A percentile compares a stretch with the other conserved stretches of the same genome.
Evolutionary conservation across 1,284 basidiomycete genomes (phyloP).

Genomic region (Rhodotorula sp.): DNA sequence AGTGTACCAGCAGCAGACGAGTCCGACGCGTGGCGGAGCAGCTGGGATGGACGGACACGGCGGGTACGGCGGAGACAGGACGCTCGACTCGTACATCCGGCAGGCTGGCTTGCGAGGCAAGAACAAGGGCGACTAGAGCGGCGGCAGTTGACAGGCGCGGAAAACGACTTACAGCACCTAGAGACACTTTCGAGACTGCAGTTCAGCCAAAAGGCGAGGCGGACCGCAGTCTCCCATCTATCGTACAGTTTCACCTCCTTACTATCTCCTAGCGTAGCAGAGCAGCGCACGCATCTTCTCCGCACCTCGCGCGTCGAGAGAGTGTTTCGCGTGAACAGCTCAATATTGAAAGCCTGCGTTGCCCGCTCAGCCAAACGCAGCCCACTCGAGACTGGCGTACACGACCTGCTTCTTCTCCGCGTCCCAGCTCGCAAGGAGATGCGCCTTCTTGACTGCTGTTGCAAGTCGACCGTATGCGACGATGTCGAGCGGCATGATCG

Average conservation of each 20-base stretch:
- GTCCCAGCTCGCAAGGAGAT: conserved; percentile 85
- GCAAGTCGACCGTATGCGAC: conserved; percentile 93
- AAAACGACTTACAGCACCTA: background rate
- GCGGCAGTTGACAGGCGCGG: background rate
- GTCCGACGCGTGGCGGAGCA: background rate
- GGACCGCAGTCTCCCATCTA: background rate
- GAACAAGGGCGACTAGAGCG: conserved; percentile 22
- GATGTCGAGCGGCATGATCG: conserved; percentile 80
- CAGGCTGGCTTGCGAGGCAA: conserved; percentile 17
- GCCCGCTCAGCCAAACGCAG: conserved; percentile 33
- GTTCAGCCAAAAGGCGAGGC: background rate
- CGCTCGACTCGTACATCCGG: conserved; percentile 10
- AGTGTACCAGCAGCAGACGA: background rate
- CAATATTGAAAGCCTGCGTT: background rate
- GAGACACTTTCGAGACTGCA: background rate
- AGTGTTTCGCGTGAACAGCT: too few species aligned
- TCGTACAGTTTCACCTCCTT: too few species aligned
- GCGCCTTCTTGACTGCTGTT: conserved; percentile 96
- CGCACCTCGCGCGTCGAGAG: background rate
- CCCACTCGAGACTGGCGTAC: conserved; percentile 39
- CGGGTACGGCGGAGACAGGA: conserved; percentile 11
- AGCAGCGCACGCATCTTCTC: background rate
- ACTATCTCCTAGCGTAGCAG: too few species aligned
- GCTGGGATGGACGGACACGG: background rate
- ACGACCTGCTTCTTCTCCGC: conserved; percentile 54